Evolutionary conservation across 2,329 filamentous ascomycete genomes (phyloP).

Genomic region (Diaporthe amygdali): DNA sequence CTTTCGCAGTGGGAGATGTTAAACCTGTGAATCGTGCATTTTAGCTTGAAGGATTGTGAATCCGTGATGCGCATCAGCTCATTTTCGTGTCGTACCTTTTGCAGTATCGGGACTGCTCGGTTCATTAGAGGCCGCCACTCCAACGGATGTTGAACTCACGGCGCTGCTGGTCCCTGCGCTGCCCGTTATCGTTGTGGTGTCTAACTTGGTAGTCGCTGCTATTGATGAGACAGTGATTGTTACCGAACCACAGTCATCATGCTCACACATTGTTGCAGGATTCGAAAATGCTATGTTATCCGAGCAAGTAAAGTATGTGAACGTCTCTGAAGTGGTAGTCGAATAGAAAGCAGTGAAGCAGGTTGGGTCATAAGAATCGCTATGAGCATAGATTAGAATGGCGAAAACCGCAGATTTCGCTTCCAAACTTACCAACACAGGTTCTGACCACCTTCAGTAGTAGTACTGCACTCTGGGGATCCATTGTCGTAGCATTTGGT

Average conservation of each 20-base stretch:
- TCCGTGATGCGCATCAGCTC: not conserved
- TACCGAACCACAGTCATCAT: not conserved
- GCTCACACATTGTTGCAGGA: not conserved
- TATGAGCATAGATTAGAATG: not conserved
- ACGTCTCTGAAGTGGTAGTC: not conserved
- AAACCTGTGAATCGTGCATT: not conserved
- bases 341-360: not conserved
- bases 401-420: accelerated
- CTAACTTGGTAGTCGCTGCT: not conserved
- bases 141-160: no score
- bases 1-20: not conserved
- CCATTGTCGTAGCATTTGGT: not conserved
- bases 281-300: not conserved
- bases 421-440: not conserved
- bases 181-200: not conserved
- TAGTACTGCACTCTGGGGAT: not conserved
- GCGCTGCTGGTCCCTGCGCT: not conserved
- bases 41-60: not conserved
- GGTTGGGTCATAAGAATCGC: not conserved
- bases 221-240: not conserved
- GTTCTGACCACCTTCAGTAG: not conserved
- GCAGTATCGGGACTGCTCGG: not conserved
- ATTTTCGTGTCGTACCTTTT: not conserved
- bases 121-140: not conserved
- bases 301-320: not conserved